Conservation (phyloP, 768 basidiomycete genomes). For the Leccinum boreale region DNA sequence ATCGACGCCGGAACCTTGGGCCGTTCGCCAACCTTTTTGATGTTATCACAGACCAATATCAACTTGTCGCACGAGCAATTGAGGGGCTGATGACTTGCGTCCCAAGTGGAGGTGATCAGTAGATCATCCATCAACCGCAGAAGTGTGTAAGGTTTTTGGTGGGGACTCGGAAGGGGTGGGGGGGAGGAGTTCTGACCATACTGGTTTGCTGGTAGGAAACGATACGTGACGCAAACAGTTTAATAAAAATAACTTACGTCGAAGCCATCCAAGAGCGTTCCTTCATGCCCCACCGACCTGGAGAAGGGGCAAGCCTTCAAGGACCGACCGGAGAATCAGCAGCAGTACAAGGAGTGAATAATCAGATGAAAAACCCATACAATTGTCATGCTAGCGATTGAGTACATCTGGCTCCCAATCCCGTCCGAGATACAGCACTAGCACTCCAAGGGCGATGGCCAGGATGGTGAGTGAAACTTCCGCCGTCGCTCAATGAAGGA, state of each 20-base stretch:
- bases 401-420: conserved; percentile 78
- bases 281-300: conserved; percentile 62
- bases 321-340: neutral
- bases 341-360: neutral
- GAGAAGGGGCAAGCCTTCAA: conserved; percentile 44
- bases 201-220: conserved; percentile 65
- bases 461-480: conserved; percentile 54
- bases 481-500: conserved; percentile 76
- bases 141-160: conserved; percentile 89
- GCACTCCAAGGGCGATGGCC: conserved; percentile 52
- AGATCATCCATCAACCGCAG: conserved; percentile 90
- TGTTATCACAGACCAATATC: conserved; percentile 49
- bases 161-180: conserved; percentile 74
- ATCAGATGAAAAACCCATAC: conserved; percentile 37
- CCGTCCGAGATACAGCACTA: conserved; percentile 65
- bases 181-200: conserved; percentile 89
- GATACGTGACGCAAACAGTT: neutral
- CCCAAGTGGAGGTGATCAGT: conserved; percentile 89
- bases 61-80: neutral
- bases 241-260: conserved; percentile 56
- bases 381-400: conserved; percentile 57
- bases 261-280: conserved; percentile 63
- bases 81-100: conserved; percentile 57
- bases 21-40: conserved; percentile 93
- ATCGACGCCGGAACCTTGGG: conserved; percentile 95